Evolutionary conservation across 441 rosid genomes (phyloP), one percentile per base, ranked within the genome.

Genomic region (Pelargonium citronellum): DNA sequence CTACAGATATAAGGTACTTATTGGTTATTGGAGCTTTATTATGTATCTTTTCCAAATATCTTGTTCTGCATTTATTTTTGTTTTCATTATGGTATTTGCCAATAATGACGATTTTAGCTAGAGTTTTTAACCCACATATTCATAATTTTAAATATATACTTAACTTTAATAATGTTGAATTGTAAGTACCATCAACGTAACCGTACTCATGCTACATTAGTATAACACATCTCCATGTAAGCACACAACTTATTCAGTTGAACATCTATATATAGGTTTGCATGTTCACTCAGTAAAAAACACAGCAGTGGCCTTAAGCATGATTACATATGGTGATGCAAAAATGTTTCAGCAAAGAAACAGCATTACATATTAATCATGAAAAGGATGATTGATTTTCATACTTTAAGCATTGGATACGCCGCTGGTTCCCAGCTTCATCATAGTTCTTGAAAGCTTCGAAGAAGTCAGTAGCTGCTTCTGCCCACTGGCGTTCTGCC

Each of bases 401-500:
- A 57, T 87, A 95, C 99, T 95, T 95, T 34, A 95, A 80, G 80
- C 99, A 92, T 67, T 95, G 97, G 60, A 95, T 92, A 67, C 99
- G 99, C 75, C 99, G 87, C 65, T 95, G 98, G 74, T 91, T 95
- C 55, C 99, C 99, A 77, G 99, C 99, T 84, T 95, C 99, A 77
- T 95, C 99, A 70, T 95, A 95, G 70, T 95, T 95, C 83, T 95
- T 95, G 71, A 95, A 95, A 71, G 99, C 98, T 83, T 92, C 99
- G 83, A 95, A 92, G 85, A 95, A 95, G 79, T 95, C 99, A 2
- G 99, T 95, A 17, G 98, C 98, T 0, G 98, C 99, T 51, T 95
- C 99, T 62, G 89, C 94, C 99, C 99, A 95, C 74, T 89, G 96
- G 72, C 97, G 97, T 79, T 95, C 98, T 34, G 97, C 97, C 99